Percentiles rank a stretch among this genome's conserved stretches.
phyloP scores from a whole-genome alignment of 495 filamentous ascomycete genomes.

The Aspergillus carlsbadensis region DNA sequence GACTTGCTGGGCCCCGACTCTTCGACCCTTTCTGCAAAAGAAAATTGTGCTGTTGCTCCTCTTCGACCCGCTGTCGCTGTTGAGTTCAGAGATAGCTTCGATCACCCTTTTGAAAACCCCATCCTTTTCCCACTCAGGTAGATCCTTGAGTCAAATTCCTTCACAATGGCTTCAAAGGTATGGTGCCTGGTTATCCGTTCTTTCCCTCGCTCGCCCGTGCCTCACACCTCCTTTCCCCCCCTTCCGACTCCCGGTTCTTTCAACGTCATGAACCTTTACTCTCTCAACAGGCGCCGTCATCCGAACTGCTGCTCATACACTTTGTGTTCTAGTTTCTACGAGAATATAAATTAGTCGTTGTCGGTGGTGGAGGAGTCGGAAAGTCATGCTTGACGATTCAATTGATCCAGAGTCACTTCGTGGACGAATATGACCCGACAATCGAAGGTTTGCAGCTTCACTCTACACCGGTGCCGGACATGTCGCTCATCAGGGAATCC shows the following conservation, averaged over 20 bases:
- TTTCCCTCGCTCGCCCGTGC: slow-evolving; percentile 1
- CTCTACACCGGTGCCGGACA: slow-evolving; percentile 7
- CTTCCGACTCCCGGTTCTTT: neutral
- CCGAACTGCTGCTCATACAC: slow-evolving; percentile 11
- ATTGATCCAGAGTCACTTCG: slow-evolving; percentile 97
- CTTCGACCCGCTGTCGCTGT: slow-evolving; percentile 28
- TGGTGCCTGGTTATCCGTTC: slow-evolving; percentile 11
- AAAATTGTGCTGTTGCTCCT: slow-evolving; percentile 29
- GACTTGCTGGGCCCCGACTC: slow-evolving; percentile 29
- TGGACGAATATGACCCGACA: slow-evolving; percentile 98
- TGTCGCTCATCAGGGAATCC: slow-evolving; percentile 19
- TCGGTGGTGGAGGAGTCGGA: slow-evolving; percentile 96
- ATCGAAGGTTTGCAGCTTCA: slow-evolving; percentile 80
- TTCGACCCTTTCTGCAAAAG: slow-evolving; percentile 26
- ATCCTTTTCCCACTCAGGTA: slow-evolving; percentile 6
- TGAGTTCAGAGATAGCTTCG: slow-evolving; percentile 24
- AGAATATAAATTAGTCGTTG: slow-evolving; percentile 98
- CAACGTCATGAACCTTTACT: neutral
- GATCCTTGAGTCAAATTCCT: slow-evolving; percentile 14
- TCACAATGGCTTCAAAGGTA: slow-evolving; percentile 34
- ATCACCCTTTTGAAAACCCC: slow-evolving; percentile 19
- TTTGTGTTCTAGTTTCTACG: slow-evolving; percentile 71
- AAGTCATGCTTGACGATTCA: slow-evolving; percentile 99
- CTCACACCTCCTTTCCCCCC: slow-evolving; percentile 8
- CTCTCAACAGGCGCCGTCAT: neutral